A percentile compares a stretch with the other conserved stretches of the same genome.
Conservation (phyloP, 352 stramenopile species). For the Globisporangium parvum region DNA sequence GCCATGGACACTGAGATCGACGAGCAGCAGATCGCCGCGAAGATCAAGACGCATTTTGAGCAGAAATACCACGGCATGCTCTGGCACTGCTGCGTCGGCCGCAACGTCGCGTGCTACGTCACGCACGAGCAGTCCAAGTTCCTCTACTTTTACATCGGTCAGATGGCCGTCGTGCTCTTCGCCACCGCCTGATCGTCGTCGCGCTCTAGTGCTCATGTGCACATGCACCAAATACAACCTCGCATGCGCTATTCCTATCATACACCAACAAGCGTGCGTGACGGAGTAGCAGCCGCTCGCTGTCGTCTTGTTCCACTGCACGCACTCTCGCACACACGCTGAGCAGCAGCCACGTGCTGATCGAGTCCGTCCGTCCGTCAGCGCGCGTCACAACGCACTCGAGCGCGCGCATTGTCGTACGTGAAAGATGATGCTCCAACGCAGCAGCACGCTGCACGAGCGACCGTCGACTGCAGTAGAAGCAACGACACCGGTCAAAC, state of each 20-base stretch:
- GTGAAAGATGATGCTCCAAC: background rate
- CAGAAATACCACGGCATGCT: slow-evolving; percentile 87
- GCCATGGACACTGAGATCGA: slow-evolving; percentile 77
- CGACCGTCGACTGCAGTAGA: background rate
- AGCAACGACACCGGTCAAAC: slow-evolving; percentile 5
- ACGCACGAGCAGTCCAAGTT: slow-evolving; percentile 94
- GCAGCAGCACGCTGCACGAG: background rate
- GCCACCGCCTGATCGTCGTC: slow-evolving; percentile 65
- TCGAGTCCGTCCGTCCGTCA: too few relatives aligned
- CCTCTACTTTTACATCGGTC: slow-evolving; percentile 95
- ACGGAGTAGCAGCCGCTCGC: too few relatives aligned
- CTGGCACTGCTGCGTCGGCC: slow-evolving; percentile 94
- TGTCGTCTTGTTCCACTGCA: too few relatives aligned
- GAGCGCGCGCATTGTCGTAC: too few relatives aligned
- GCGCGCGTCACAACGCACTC: too few relatives aligned
- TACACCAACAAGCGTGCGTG: too few relatives aligned
- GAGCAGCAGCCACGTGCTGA: too few relatives aligned
- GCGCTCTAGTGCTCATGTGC: too few relatives aligned
- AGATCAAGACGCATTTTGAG: slow-evolving; percentile 91
- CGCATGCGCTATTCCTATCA: too few relatives aligned
- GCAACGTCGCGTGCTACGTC: slow-evolving; percentile 93
- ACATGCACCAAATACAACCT: too few relatives aligned
- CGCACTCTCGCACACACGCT: too few relatives aligned
- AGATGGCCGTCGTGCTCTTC: slow-evolving; percentile 92
- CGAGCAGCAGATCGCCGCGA: slow-evolving; percentile 88